phyloP scores from a whole-genome alignment of 1,139 yeast genomes.

The Kodamaea sp. region DNA sequence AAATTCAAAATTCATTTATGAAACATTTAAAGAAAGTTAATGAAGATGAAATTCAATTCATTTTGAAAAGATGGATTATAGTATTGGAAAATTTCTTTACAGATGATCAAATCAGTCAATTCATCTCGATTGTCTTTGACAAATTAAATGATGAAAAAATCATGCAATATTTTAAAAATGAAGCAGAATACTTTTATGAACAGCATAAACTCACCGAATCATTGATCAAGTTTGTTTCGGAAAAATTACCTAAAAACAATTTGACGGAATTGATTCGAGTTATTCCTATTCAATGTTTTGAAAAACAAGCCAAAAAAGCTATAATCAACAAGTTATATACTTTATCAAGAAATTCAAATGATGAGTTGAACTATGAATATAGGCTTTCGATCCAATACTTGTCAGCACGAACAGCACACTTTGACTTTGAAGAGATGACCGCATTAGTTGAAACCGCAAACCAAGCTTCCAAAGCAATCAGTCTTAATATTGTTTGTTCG shows the following conservation, averaged over 20 bases:
- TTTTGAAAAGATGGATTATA: constrained; percentile 56
- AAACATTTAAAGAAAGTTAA: constrained; percentile 15
- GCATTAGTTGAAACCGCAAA: constrained; percentile 17
- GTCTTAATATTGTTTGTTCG: constrained; percentile 19
- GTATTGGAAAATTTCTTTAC: constrained; percentile 38
- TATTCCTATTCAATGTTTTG: constrained; percentile 50
- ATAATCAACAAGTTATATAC: constrained; percentile 32
- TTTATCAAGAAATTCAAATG: constrained; percentile 9
- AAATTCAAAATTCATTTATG: constrained; percentile 24
- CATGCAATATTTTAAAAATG: constrained; percentile 15
- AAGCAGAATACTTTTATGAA: constrained; percentile 38
- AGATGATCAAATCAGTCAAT: constrained; percentile 12
- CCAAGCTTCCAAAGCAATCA: constrained; percentile 12
- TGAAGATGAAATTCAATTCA: constrained; percentile 16
- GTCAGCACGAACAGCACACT: constrained; percentile 46
- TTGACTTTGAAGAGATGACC: constrained; percentile 27
- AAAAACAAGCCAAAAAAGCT: constrained; percentile 36
- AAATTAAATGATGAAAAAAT: constrained; percentile 11
- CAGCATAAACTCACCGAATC: constrained; percentile 30
- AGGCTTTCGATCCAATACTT: constrained; percentile 30
- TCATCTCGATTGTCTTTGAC: constrained; percentile 14
- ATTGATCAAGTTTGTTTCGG: constrained; percentile 22
- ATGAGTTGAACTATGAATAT: constrained; percentile 9
- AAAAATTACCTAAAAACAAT: constrained; percentile 1
- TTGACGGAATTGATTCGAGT: constrained; percentile 6